Percentiles rank a stretch among this genome's conserved stretches.
Conservation (phyloP, 768 basidiomycete genomes). For the Tremella yokohamensis region DNA sequence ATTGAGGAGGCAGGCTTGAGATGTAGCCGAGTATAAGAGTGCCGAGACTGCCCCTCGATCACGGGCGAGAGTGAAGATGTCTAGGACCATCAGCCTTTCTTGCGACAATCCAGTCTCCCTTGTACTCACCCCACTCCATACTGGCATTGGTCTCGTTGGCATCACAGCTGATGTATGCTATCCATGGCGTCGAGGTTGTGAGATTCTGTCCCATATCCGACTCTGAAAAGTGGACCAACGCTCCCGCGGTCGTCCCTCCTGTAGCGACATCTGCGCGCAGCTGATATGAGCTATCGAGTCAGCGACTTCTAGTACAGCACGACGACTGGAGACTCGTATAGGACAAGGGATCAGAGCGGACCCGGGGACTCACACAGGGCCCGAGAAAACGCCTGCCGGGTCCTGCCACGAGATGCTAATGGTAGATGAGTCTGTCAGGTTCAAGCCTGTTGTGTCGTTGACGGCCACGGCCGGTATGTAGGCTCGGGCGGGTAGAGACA, state of each 20-base stretch:
- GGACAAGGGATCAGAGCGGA: neutral
- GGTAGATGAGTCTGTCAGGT: constrained; percentile 60
- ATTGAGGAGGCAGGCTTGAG: constrained; percentile 72
- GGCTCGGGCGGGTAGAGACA: constrained; percentile 35
- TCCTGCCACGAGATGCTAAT: constrained; percentile 58
- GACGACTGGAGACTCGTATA: neutral
- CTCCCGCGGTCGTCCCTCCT: constrained; percentile 60
- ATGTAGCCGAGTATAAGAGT: constrained; percentile 70
- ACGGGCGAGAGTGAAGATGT: constrained; percentile 77
- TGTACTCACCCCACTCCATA: constrained; percentile 40
- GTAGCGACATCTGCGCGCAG: constrained; percentile 45
- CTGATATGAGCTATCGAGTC: constrained; percentile 43
- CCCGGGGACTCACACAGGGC: constrained; percentile 31
- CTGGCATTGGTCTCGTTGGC: constrained; percentile 63
- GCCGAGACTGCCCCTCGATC: constrained; percentile 76
- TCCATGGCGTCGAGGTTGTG: constrained; percentile 76
- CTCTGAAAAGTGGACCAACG: constrained; percentile 79
- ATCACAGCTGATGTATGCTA: constrained; percentile 83
- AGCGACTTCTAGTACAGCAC: neutral
- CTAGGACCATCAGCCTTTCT: constrained; percentile 49
- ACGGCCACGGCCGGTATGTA: constrained; percentile 73
- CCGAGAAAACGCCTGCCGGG: constrained; percentile 50
- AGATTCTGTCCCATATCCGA: constrained; percentile 51
- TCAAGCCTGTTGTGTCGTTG: constrained; percentile 61
- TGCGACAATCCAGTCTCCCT: neutral